Evolutionary conservation across 2,329 filamentous ascomycete genomes (phyloP), one percentile per base, ranked within the genome.

Genomic region (Talaromyces sp.): DNA sequence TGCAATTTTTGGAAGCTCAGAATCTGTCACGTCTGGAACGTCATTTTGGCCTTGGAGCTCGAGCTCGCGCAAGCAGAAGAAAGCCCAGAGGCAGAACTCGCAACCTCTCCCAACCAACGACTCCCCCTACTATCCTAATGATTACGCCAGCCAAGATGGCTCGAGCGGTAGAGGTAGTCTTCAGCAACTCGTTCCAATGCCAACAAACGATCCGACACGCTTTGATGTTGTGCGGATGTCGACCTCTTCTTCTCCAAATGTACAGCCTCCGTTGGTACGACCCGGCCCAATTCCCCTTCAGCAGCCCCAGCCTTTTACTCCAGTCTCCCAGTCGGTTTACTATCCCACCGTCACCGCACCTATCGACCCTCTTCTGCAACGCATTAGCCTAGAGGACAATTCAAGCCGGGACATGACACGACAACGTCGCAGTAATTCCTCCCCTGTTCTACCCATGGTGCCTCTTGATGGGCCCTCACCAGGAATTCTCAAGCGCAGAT

Each of bases 221-320:
- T 89, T 89, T 69, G 88, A 91, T 68, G 85, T 83, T 58, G 79
- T 77, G 29, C 70, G 70, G 3, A 65, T 73, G 49, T 71, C 73
- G 34, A 69, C 75, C 3, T 70, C 69, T 47, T 68, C 49, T n/a
- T 70, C 58, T 3, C 70, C 72, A 19, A 67, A 64, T 31, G 61
- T 56, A 5, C 70, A 76, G 61, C 72, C 76, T 29, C 70, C 74
- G 22, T 64, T 76, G 8, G 71, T 78, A 47, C 83, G 86, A 49
- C 85, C 88, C 5, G 86, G 81, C 5, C 82, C 86, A 0, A 84
- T 92, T 36, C 88, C 89, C 11, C 82, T 97, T n/a, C 90, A 95
- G 74, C 92, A 96, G 71, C 93, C 93, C 2, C 89, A 93, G 70
- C 93, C 93, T 1, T 85, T 91, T 66, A 83, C 85, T 2, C 91